Evolutionary conservation across 2,329 filamentous ascomycete genomes (phyloP).

Genomic region (Neonectria coccinea): DNA sequence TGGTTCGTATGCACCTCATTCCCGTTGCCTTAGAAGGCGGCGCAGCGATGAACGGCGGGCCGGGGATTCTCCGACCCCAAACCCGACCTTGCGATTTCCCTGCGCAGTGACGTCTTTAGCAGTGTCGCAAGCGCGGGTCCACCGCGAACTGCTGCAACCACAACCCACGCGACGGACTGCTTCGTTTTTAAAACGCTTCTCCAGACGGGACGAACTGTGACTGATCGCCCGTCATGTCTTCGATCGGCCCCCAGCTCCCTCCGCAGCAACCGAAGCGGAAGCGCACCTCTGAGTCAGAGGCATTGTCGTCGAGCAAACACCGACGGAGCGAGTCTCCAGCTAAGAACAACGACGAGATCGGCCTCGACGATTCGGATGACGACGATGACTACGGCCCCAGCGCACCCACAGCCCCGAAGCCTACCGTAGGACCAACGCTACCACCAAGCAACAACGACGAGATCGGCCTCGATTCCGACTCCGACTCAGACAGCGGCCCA

Average conservation of each 20-base stretch:
- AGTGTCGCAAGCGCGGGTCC: constrained; percentile 29
- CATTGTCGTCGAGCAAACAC: constrained; percentile 58
- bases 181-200: constrained; percentile 14
- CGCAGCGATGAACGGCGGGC: constrained; percentile 39
- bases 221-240: constrained; percentile 64
- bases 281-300: constrained; percentile 56
- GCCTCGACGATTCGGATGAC: constrained; percentile 57
- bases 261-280: constrained; percentile 75
- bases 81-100: constrained; percentile 17
- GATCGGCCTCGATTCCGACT: constrained; percentile 55
- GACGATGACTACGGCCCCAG: constrained; percentile 60
- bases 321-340: constrained; percentile 44
- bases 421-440: constrained; percentile 40
- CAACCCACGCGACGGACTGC: constrained; percentile 20
- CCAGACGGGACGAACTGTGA: constrained; percentile 11
- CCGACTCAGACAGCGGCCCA: constrained; percentile 52
- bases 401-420: constrained; percentile 38
- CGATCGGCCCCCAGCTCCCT: constrained; percentile 77
- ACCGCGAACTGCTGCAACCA: constrained; percentile 25
- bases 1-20: constrained; percentile 43
- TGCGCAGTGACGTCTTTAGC: constrained; percentile 43
- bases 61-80: constrained; percentile 44
- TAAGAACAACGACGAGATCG: constrained; percentile 62
- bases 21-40: constrained; percentile 30
- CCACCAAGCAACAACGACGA: constrained; percentile 53